These are phyloP conservation scores for Golubevia sp. DNA, from an alignment of 1,284 basidiomycete species.

Conservation along the genomic window DNA sequence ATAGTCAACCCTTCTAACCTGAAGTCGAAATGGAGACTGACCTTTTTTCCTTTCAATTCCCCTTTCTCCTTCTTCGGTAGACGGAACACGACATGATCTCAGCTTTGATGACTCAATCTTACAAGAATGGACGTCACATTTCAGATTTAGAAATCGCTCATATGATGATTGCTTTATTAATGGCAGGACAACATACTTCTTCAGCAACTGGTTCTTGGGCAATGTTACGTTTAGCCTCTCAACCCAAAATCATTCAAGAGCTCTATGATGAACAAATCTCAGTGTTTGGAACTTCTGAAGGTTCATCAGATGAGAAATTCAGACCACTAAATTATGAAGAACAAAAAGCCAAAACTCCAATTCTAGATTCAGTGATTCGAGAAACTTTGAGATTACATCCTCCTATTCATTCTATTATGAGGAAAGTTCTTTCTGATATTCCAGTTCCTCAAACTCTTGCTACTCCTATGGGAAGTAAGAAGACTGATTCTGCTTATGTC, in stretches of 20 bases:
- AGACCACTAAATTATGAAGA: conserved; percentile 85
- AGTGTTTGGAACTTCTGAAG: conserved; percentile 74
- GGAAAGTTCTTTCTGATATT: conserved; percentile 83
- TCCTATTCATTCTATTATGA: conserved; percentile 66
- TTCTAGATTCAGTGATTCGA: conserved; percentile 86
- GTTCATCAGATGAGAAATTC: conserved; percentile 64
- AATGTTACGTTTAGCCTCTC: conserved; percentile 9
- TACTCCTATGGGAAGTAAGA: conserved; percentile 15
- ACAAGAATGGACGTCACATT: conserved; percentile 80
- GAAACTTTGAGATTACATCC: conserved; percentile 76
- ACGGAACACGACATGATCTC: conserved; percentile 90
- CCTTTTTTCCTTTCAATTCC: too few species aligned
- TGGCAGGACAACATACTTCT: conserved; percentile 94
- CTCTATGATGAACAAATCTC: conserved; percentile 84
- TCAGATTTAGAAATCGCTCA: conserved; percentile 92
- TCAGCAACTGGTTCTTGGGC: conserved; percentile 90
- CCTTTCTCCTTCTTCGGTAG: conserved; percentile 44
- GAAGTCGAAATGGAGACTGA: too few species aligned
- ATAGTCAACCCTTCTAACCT: too few species aligned
- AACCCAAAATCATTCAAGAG: conserved; percentile 7
- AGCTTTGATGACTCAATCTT: conserved; percentile 81
- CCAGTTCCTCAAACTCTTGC: conserved; percentile 78
- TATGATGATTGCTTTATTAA: conserved; percentile 74
- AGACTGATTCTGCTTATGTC: conserved; percentile 72
- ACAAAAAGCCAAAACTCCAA: conserved; percentile 73